Evolutionary conservation across 768 basidiomycete species (phyloP), one percentile per base, ranked within the genome.

Genomic region (Trichaptum fuscoviolaceum): DNA sequence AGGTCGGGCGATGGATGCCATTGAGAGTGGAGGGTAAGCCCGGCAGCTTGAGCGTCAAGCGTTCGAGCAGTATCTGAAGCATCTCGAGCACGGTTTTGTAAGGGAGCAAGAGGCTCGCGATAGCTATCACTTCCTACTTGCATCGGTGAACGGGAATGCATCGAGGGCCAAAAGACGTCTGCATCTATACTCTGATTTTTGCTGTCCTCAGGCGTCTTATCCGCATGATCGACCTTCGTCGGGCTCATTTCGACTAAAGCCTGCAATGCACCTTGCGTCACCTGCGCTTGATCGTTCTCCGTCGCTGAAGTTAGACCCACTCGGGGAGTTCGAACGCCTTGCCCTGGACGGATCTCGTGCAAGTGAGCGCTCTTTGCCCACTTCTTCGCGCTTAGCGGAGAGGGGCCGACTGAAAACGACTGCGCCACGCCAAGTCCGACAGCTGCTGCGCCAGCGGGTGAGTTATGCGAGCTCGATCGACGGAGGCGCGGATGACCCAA

Each of bases 351-450:
- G n/a, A 90, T 84, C 71, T 89, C 86, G 68, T 91, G 90, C 60
- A 91, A 69, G 77, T 91, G 90, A 2, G 90, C 86, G 0, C 80
- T 87, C 42, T 86, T 78, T 24, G 88, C 89, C 83, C 86, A 87
- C 42, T 81, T 81, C 68, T 82, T 84, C 20, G 83, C 82, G 0
- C 80, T 80, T 64, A 83, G 82, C 63, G 81, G 81, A 6, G 76
- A 77, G 57, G 75, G 73, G 18, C 76, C 77, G 35, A 73, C 42
- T 52, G 42, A 52, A 12, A 52, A 20, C 3, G 42, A 52, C 20
- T 52, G 42, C 12, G 42, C 42, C 67, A 74, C 72, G 66, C 77
- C 62, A 71, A 74, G 36, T 65, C 73, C 70, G 42, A 68, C 68
- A 60, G 67, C 68, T 35, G 58, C 62, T 26, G 65, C 66, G 64